Evolutionary conservation across 129 eudicot genomes (phyloP), one percentile per base, ranked within the genome.

Genomic region (Pulicaria dysenterica): DNA sequence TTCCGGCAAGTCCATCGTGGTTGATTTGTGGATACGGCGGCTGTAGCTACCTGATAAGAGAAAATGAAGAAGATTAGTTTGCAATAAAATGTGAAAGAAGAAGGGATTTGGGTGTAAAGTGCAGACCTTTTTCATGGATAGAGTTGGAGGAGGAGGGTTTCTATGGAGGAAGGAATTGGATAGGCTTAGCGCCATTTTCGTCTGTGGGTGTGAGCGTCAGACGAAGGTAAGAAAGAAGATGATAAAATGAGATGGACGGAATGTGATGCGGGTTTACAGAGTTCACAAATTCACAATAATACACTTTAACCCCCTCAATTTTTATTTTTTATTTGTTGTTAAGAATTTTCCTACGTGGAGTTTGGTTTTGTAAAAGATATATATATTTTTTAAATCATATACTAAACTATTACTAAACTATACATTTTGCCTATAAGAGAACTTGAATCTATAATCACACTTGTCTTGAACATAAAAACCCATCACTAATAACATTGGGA

Each of bases 1-100:
- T 87, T 90, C 81, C 94, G 73, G 83, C 94, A 90, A 16, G 81
- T 84, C 79, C 76, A 64, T 60, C 74, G 81, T 59, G 80, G 77
- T 10, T 37, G 72, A 39, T 69, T 76, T 14, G 80, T 50, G 76
- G 76, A 72, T n/a, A 42, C 79, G 56, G 54, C 5, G 56, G 54
- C 5, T 24, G 57, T 12, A 0, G 66, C 39, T 5, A 76, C 74
- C 77, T 74, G 76, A 75, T 45, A 39, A 55, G 24, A 47, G 53
- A 11, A 57, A 53, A 17, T 8, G 37, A 43, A 46, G 14, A 64
- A 51, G 71, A 43, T 77, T 54, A 69, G 61, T 4, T 36, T 37
- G 53, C 41, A 13, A 24, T 1, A 10, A 4, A 24, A 4, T 17
- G 70, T 9, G 56, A 51, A 54, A 69, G 39, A 11, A 15, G 64